Percentiles rank a stretch among this genome's conserved stretches.
These are phyloP conservation scores for Aureobasidium uvarum DNA, from an alignment of 2,329 filamentous ascomycete species.

Conservation along the genomic window DNA sequence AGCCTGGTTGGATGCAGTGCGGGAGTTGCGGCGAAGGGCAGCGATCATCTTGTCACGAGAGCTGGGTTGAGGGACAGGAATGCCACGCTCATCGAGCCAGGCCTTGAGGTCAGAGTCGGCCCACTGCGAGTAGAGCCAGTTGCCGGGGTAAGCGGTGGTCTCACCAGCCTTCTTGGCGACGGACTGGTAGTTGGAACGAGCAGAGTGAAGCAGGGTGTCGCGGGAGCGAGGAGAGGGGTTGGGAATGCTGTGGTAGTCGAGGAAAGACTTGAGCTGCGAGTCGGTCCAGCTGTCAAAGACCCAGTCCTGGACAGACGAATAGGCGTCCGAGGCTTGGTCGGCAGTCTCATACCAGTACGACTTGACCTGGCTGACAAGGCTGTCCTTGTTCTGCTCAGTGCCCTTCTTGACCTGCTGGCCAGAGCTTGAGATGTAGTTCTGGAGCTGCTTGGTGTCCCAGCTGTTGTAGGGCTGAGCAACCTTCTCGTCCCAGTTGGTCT, in stretches of 20 bases:
- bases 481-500: slow-evolving; percentile 81
- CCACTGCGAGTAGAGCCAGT: slow-evolving; percentile 93
- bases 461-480: slow-evolving; percentile 71
- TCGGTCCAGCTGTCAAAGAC: slow-evolving; percentile 95
- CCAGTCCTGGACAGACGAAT: slow-evolving; percentile 77
- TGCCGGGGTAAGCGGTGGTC: slow-evolving; percentile 79
- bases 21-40: slow-evolving; percentile 84
- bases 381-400: slow-evolving; percentile 66
- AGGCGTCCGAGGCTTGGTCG: slow-evolving; percentile 70
- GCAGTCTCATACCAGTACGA: slow-evolving; percentile 74
- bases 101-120: slow-evolving; percentile 89
- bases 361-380: slow-evolving; percentile 67
- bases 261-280: slow-evolving; percentile 88
- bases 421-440: slow-evolving; percentile 66
- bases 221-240: slow-evolving; percentile 84
- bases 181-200: slow-evolving; percentile 76
- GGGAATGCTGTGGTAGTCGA: slow-evolving; percentile 82
- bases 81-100: slow-evolving; percentile 86
- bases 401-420: slow-evolving; percentile 67
- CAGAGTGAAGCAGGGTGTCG: slow-evolving; percentile 74
- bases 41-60: slow-evolving; percentile 86
- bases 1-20: slow-evolving; percentile 46
- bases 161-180: slow-evolving; percentile 74
- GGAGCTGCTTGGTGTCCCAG: slow-evolving; percentile 71
- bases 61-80: slow-evolving; percentile 79